A percentile compares a stretch with the other conserved stretches of the same genome.
Conservation (phyloP, 1,139 yeast genomes). For the Nadsonia commutata region DNA sequence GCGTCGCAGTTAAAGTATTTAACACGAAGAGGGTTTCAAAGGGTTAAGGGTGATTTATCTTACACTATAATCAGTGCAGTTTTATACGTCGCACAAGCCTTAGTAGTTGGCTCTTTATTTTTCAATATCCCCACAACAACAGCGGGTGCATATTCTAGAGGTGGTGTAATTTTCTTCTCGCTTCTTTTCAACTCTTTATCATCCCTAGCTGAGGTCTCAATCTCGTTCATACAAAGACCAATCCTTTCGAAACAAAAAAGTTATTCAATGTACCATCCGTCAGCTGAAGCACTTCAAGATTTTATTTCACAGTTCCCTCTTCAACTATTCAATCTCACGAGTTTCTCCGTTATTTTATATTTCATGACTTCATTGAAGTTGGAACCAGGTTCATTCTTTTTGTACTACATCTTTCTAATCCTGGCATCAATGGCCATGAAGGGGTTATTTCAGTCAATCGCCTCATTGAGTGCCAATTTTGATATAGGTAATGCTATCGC, state of each 20-base stretch:
- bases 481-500: conserved; percentile 67
- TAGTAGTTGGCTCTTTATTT: conserved; percentile 60
- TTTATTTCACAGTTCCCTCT: conserved; percentile 54
- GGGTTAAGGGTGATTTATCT: conserved; percentile 53
- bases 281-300: conserved; percentile 64
- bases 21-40: conserved; percentile 44
- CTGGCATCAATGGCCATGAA: conserved; percentile 51
- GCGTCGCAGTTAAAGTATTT: conserved; percentile 49
- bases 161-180: conserved; percentile 65
- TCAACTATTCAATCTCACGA: conserved; percentile 37
- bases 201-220: conserved; percentile 57
- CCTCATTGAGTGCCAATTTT: conserved; percentile 45
- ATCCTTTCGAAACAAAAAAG: conserved; percentile 68
- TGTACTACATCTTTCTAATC: conserved; percentile 41
- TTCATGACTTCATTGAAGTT: conserved; percentile 57
- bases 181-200: conserved; percentile 64
- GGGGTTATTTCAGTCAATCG: conserved; percentile 56
- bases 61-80: conserved; percentile 43
- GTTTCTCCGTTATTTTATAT: conserved; percentile 49
- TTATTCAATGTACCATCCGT: conserved; percentile 61
- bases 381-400: conserved; percentile 54
- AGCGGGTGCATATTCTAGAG: conserved; percentile 47
- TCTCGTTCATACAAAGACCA: conserved; percentile 59
- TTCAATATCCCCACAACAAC: conserved; percentile 40
- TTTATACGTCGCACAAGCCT: conserved; percentile 61